These are phyloP conservation scores for Sicyos edulis DNA, from an alignment of 306 rosid genomes.

Conservation along the genomic window DNA sequence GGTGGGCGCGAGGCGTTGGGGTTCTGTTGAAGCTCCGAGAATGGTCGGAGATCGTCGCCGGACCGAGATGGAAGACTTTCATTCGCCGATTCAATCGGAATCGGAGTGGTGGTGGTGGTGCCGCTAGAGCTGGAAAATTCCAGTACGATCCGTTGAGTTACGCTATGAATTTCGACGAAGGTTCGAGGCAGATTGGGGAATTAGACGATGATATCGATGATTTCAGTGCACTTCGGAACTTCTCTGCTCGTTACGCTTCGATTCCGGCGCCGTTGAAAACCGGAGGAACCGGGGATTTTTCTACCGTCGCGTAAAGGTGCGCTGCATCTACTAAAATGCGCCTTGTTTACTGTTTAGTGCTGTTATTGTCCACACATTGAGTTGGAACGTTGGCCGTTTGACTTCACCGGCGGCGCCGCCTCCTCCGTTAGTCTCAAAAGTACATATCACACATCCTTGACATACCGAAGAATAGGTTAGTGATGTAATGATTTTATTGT, in stretches of 20 bases:
- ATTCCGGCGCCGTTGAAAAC: conserved; percentile 27
- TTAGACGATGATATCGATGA: conserved; percentile 33
- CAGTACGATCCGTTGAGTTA: conserved; percentile 86
- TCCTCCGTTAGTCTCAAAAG: background rate
- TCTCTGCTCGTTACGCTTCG: conserved; percentile 72
- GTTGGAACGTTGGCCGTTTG: background rate
- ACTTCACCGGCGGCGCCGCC: conserved; percentile 30
- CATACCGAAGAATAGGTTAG: too few species aligned
- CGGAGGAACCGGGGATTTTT: too few species aligned
- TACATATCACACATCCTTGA: background rate
- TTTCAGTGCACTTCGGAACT: conserved; percentile 35
- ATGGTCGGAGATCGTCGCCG: conserved; percentile 94
- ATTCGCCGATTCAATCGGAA: conserved; percentile 60
- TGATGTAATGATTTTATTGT: too few species aligned
- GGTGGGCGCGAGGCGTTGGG: conserved; percentile 62
- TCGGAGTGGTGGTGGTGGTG: conserved; percentile 28
- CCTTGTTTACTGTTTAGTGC: conserved; percentile 25
- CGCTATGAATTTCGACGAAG: conserved; percentile 83
- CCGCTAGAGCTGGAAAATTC: conserved; percentile 48
- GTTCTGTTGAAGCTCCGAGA: conserved; percentile 65
- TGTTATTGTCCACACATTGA: conserved; percentile 25
- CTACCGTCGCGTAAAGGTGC: conserved; percentile 28
- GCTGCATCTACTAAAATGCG: conserved; percentile 21
- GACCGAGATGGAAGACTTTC: conserved; percentile 92
- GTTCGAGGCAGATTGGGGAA: conserved; percentile 38